Evolutionary conservation across 2,329 filamentous ascomycete species (phyloP), one percentile per base, ranked within the genome.

Genomic region (Talaromyces piceae): DNA sequence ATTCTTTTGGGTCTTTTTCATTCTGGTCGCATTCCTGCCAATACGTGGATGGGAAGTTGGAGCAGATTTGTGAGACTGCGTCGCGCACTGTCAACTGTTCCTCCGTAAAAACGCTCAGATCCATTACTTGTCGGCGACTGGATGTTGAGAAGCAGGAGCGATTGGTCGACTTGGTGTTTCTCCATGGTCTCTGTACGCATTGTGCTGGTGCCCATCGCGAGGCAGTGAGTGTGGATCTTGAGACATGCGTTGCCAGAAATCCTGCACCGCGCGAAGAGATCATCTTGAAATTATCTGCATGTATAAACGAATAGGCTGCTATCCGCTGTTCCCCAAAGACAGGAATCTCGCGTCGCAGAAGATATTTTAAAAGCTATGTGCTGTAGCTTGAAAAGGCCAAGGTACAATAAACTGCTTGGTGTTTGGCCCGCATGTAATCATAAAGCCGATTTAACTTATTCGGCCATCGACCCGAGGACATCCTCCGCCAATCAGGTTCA

Each of bases 11-110:
- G 64, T 91, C 86, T 53, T 80, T 74, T 56, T 83, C 83, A 4
- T 76, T 76, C 56, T 87, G 79, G 63, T 93, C 88, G 56, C 75
- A 83, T 49, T 86, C 78, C 58, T 82, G 83, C 87, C 87, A 91
- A 68, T 91, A 91, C 9, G 81, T 77, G 56, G 68, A 53, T 6
- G 86, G 80, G 55, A 88, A 91, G 8, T 80, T 74, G 1, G 81
- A 73, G 65, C 87, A 91, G 23, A 91, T 75, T 22, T 84, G 81
- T 3, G 73, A 69, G 18, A 91, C 77, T 0, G 86, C 82, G 54
- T 89, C 83, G 30, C 86, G 78, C 3, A 91, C 87, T 48, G 78
- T 81, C 43, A 90, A 62, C 60, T 91, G 86, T 45, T 82, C 83
- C 41, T 87, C 81, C 0, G 81, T 84, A 69, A 91, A 90, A 23